Evolutionary conservation across 2,329 filamentous ascomycete genomes (phyloP).

Genomic region (Pestalotiopsis sp.): DNA sequence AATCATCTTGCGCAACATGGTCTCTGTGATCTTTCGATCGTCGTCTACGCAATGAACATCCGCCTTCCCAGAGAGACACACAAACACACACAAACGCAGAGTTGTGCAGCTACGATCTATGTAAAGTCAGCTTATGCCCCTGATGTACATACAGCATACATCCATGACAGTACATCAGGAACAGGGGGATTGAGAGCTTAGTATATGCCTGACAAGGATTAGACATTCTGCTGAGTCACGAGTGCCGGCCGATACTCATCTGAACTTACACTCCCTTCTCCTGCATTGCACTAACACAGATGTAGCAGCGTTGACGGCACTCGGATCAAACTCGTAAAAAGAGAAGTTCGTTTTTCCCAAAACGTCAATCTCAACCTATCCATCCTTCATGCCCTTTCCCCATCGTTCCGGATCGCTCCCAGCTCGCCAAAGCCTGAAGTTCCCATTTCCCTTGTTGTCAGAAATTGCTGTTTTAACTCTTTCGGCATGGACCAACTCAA

Average conservation of each 20-base stretch:
- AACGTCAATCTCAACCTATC: not conserved
- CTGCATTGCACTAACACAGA: not conserved
- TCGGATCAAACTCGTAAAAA: not conserved
- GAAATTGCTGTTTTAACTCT: not conserved
- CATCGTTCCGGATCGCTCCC: not conserved
- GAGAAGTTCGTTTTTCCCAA: not conserved
- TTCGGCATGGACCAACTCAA: not conserved
- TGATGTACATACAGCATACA: not conserved
- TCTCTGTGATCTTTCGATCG: not conserved
- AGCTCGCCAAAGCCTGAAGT: not conserved
- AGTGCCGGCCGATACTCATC: constrained; percentile 2
- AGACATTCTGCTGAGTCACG: constrained; percentile 1
- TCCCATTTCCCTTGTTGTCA: not conserved
- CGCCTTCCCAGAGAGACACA: not conserved
- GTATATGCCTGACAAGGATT: not conserved
- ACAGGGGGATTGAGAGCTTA: not conserved
- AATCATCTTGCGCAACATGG: not conserved
- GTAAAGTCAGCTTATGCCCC: not conserved
- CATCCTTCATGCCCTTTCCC: not conserved
- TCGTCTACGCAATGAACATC: not conserved
- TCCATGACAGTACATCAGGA: not conserved
- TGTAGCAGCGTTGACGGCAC: not conserved
- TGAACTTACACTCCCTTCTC: not conserved
- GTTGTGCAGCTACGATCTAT: not conserved
- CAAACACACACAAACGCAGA: constrained; percentile 2